A percentile compares a stretch with the other conserved stretches of the same genome.
Evolutionary conservation across 2,329 filamentous ascomycete genomes (phyloP).

Genomic region (Diaporthe humulicola): DNA sequence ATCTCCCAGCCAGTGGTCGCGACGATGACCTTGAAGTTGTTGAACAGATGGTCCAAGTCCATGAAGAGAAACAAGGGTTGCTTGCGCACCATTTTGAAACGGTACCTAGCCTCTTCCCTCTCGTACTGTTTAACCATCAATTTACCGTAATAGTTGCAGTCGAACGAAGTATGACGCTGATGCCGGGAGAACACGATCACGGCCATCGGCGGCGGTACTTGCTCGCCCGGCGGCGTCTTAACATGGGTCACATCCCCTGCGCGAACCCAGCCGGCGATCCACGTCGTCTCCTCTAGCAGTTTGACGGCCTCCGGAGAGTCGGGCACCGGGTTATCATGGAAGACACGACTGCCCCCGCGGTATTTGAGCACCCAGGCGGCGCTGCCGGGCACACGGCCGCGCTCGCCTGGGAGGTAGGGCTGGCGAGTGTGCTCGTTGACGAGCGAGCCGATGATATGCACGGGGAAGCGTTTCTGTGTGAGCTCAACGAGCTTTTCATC

Average conservation of each 20-base stretch:
- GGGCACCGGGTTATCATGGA: background rate
- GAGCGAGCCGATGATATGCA: background rate
- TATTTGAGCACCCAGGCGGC: conserved; percentile 6
- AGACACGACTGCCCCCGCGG: background rate
- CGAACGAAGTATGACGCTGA: too few relatives aligned
- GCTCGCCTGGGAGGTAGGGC: background rate
- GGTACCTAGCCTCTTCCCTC: background rate
- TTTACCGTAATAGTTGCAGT: background rate
- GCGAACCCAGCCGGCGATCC: background rate
- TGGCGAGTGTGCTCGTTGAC: background rate
- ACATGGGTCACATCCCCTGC: background rate
- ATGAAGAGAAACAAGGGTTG: background rate
- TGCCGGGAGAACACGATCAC: background rate
- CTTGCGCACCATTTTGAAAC: background rate
- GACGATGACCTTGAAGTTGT: background rate
- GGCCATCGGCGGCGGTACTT: background rate
- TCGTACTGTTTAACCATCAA: background rate
- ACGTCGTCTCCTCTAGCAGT: background rate
- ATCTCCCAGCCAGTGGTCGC: background rate
- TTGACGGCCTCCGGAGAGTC: background rate
- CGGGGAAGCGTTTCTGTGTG: background rate
- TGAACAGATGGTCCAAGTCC: conserved; percentile 12
- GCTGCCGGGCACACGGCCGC: background rate
- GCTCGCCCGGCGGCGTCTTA: background rate
- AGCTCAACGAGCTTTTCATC: background rate